Conservation (phyloP, 805 yeast species). For the Tetrapisispora iriomotensis region DNA sequence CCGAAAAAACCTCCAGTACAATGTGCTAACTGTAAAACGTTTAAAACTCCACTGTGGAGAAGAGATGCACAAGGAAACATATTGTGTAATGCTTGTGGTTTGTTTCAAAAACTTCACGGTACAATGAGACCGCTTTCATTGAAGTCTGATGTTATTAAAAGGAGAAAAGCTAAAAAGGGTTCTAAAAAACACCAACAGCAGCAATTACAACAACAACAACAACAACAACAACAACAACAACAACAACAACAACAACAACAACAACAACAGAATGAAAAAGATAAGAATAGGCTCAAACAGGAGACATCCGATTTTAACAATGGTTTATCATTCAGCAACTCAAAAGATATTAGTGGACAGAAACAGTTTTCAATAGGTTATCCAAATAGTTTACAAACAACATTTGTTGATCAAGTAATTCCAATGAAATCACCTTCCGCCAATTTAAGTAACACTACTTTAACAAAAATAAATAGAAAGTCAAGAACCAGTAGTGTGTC, state of each 20-base stretch:
- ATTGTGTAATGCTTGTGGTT: conserved; percentile 92
- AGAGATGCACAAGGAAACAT: conserved; percentile 88
- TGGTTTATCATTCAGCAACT: conserved; percentile 2
- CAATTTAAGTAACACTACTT: not conserved
- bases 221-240: conserved; percentile 1
- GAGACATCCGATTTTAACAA: too few relatives aligned
- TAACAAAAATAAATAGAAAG: conserved; percentile 4
- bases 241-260: conserved; percentile 4
- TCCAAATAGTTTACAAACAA: not conserved
- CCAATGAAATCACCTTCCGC: not conserved
- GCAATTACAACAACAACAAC: conserved; percentile 3
- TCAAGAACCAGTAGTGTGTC: conserved; percentile 27
- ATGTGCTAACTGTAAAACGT: conserved; percentile 87
- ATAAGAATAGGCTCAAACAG: not conserved
- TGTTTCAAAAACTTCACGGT: conserved; percentile 88
- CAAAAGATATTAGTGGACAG: conserved; percentile 8
- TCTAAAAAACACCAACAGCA: conserved; percentile 26
- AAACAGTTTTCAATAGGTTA: not conserved
- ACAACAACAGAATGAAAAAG: conserved; percentile 1
- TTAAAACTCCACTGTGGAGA: conserved; percentile 92
- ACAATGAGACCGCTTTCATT: conserved; percentile 84
- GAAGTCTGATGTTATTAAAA: conserved; percentile 86
- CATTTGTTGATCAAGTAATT: not conserved
- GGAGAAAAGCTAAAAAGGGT: conserved; percentile 58
- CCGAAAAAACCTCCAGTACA: conserved; percentile 29